Conservation (phyloP, 176 grass and related monocot species). For the Rhynchospora tenuis region DNA sequence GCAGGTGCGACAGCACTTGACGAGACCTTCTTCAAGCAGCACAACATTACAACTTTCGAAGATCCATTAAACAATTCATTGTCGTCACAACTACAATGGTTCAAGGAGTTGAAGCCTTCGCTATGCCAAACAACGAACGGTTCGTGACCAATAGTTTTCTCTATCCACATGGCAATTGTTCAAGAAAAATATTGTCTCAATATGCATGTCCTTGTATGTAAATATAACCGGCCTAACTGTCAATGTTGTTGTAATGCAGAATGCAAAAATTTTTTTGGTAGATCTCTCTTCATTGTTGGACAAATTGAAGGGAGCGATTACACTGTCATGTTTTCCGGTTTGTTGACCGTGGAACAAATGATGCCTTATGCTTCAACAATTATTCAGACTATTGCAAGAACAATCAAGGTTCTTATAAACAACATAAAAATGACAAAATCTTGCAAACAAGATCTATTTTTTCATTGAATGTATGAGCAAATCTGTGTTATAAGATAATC, state of each 20-base stretch:
- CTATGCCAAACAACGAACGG: slow-evolving; percentile 24
- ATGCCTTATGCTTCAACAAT: slow-evolving; percentile 5
- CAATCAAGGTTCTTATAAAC: slow-evolving; percentile 25
- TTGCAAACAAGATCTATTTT: neutral
- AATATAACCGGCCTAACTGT: neutral
- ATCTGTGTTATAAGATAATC: neutral
- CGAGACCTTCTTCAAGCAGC: slow-evolving; percentile 19
- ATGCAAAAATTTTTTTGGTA: slow-evolving; percentile 13
- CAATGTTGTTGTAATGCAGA: neutral
- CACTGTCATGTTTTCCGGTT: neutral
- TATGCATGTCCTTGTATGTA: neutral
- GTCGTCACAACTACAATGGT: slow-evolving; percentile 31
- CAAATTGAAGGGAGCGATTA: slow-evolving; percentile 29
- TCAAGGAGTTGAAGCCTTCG: slow-evolving; percentile 36
- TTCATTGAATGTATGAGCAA: too few relatives aligned
- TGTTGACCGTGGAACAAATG: neutral
- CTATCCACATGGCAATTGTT: neutral
- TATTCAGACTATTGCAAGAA: slow-evolving; percentile 1
- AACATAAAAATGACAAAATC: neutral
- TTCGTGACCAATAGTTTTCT: neutral
- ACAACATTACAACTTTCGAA: neutral
- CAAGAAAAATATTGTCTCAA: neutral
- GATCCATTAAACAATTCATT: slow-evolving; percentile 23
- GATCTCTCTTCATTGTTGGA: slow-evolving; percentile 32
- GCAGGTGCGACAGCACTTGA: slow-evolving; percentile 26